These are phyloP conservation scores for Neofusicoccum umdonicola DNA, from an alignment of 2,329 filamentous ascomycete species.

Conservation along the genomic window DNA sequence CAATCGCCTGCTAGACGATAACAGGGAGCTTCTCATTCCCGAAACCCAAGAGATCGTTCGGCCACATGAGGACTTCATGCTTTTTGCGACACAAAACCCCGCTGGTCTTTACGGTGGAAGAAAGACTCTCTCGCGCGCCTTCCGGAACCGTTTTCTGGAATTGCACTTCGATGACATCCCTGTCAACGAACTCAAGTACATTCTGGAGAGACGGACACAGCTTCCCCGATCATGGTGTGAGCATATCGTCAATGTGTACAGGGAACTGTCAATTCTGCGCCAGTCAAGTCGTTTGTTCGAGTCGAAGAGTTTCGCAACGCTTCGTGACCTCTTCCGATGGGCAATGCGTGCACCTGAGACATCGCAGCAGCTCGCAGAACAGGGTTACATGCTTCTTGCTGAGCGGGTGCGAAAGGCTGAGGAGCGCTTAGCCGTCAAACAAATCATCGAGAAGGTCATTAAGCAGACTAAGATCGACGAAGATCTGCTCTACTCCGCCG, in stretches of 20 bases:
- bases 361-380: slow-evolving; percentile 81
- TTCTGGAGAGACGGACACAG: slow-evolving; percentile 82
- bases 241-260: slow-evolving; percentile 90
- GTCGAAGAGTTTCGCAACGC: slow-evolving; percentile 94
- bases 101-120: slow-evolving; percentile 92
- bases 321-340: slow-evolving; percentile 96
- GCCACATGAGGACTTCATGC: slow-evolving; percentile 92
- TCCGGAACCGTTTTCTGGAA: slow-evolving; percentile 95
- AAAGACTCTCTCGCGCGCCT: slow-evolving; percentile 89
- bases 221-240: slow-evolving; percentile 89
- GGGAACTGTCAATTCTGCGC: slow-evolving; percentile 82
- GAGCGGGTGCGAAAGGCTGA: slow-evolving; percentile 91
- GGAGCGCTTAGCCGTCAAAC: slow-evolving; percentile 80
- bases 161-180: slow-evolving; percentile 98
- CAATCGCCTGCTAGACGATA: slow-evolving; percentile 93
- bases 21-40: slow-evolving; percentile 89
- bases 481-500: slow-evolving; percentile 64
- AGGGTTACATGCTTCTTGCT: slow-evolving; percentile 94
- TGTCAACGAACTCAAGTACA: slow-evolving; percentile 87
- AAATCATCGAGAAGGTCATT: slow-evolving; percentile 86
- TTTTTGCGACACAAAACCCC: slow-evolving; percentile 97
- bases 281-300: slow-evolving; percentile 93
- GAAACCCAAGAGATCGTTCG: slow-evolving; percentile 93
- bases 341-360: slow-evolving; percentile 80
- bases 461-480: slow-evolving; percentile 65